Evolutionary conservation across 1,284 basidiomycete species (phyloP).

Genomic region (Pseudozyma thailandica): DNA sequence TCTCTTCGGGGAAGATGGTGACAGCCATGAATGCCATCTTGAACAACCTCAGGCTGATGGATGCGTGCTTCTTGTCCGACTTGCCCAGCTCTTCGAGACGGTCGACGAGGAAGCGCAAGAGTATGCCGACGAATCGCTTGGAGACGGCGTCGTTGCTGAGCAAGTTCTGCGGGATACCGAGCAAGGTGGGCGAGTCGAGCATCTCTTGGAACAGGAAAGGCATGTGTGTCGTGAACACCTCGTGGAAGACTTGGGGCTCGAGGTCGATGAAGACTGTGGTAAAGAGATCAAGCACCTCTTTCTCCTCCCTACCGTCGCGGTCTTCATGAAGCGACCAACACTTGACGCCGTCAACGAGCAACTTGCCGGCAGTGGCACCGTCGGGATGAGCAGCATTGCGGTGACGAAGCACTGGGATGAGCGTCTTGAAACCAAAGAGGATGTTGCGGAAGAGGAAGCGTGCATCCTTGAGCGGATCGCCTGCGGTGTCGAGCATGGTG

Average conservation of each 20-base stretch:
- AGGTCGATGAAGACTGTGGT: conserved; percentile 71
- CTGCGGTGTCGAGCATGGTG: conserved; percentile 68
- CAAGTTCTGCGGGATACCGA: conserved; percentile 88
- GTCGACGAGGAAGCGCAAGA: conserved; percentile 85
- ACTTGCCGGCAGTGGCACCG: conserved; percentile 84
- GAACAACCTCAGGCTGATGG: conserved; percentile 86
- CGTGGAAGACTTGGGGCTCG: conserved; percentile 63
- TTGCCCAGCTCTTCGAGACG: conserved; percentile 86
- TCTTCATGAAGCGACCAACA: conserved; percentile 88
- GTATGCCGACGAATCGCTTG: conserved; percentile 89
- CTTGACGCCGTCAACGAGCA: conserved; percentile 86
- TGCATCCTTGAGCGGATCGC: conserved; percentile 71
- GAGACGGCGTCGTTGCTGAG: conserved; percentile 85
- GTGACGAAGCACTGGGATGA: conserved; percentile 81
- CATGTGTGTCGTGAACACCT: conserved; percentile 61
- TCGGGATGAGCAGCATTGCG: conserved; percentile 83
- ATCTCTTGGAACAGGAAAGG: conserved; percentile 64
- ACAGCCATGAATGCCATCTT: conserved; percentile 97
- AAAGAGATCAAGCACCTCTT: conserved; percentile 88
- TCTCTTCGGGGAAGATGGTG: conserved; percentile 78
- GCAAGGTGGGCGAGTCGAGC: conserved; percentile 77
- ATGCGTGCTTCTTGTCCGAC: conserved; percentile 78
- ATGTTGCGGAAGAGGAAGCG: conserved; percentile 88
- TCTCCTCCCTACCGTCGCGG: conserved; percentile 77
- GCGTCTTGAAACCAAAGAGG: conserved; percentile 87